Evolutionary conservation across 768 basidiomycete species (phyloP).

Genomic region (Tricholoma sp.): DNA sequence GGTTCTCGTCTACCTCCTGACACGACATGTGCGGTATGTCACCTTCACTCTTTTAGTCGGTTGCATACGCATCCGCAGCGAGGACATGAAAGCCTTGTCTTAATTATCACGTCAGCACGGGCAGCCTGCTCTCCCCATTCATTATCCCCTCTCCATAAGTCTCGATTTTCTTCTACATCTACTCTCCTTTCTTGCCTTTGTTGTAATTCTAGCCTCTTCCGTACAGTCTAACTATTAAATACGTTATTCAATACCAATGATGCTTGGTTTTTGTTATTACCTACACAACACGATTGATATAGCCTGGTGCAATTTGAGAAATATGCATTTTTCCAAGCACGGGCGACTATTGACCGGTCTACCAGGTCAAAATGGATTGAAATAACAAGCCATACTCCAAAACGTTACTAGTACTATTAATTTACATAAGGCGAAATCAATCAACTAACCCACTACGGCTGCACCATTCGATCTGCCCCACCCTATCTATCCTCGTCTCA

Average conservation of each 20-base stretch:
- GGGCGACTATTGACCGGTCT: too few relatives aligned
- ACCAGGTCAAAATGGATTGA: too few relatives aligned
- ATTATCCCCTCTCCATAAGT: neutral
- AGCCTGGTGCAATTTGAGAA: too few relatives aligned
- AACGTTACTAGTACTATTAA: too few relatives aligned
- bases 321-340: too few relatives aligned
- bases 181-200: constrained; percentile 9
- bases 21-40: constrained; percentile 13
- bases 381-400: too few relatives aligned
- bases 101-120: neutral
- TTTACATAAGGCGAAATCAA: too few relatives aligned
- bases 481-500: too few relatives aligned
- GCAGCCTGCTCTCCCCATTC: neutral
- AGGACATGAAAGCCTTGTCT: neutral
- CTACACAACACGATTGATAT: too few relatives aligned
- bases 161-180: neutral
- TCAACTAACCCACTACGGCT: too few relatives aligned
- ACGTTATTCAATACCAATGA: neutral
- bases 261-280: neutral
- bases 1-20: constrained; percentile 54
- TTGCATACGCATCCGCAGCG: constrained; percentile 7
- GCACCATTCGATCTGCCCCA: too few relatives aligned
- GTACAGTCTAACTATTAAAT: neutral
- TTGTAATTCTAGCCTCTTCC: constrained; percentile 9
- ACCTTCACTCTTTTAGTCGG: neutral